A percentile compares a stretch with the other conserved stretches of the same genome.
Conservation (phyloP, 306 rosid species). For the Quercus dentata region DNA sequence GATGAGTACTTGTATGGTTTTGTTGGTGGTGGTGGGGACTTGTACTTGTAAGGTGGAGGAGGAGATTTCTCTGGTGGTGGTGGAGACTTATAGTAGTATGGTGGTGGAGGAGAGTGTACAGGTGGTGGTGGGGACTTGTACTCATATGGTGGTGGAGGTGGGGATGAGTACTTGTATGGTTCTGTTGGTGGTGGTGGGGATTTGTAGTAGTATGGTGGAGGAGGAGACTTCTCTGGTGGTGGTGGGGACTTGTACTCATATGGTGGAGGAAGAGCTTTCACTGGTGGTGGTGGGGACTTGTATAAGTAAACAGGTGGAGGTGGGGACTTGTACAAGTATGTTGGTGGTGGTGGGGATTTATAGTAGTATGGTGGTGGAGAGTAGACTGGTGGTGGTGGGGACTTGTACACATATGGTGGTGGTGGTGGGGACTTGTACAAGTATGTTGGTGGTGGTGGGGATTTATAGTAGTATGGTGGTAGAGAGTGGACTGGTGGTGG, state of each 20-base stretch:
- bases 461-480: constrained; percentile 24
- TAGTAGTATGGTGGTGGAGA: constrained; percentile 10
- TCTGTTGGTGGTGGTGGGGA: constrained; percentile 28
- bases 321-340: not conserved
- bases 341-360: constrained; percentile 31
- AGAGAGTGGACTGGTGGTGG: constrained; percentile 18
- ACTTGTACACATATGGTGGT: not conserved
- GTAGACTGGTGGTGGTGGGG: constrained; percentile 17
- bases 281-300: constrained; percentile 1
- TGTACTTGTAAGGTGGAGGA: constrained; percentile 39
- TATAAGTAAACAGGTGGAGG: constrained; percentile 6
- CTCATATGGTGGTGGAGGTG: constrained; percentile 12
- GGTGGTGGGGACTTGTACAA: constrained; percentile 52
- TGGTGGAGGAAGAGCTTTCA: not conserved
- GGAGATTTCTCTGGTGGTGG: constrained; percentile 31
- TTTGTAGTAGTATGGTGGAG: constrained; percentile 6
- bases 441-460: constrained; percentile 52
- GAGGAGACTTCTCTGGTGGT: not conserved
- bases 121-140: constrained; percentile 4
- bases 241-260: constrained; percentile 5
- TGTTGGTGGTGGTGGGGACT: constrained; percentile 7
- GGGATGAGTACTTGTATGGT: not conserved
- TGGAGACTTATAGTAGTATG: constrained; percentile 32
- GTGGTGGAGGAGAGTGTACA: not conserved
- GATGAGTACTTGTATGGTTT: too few species aligned